Conservation (phyloP, 23 red algal genomes). For the Chondrus crispus region DNA sequence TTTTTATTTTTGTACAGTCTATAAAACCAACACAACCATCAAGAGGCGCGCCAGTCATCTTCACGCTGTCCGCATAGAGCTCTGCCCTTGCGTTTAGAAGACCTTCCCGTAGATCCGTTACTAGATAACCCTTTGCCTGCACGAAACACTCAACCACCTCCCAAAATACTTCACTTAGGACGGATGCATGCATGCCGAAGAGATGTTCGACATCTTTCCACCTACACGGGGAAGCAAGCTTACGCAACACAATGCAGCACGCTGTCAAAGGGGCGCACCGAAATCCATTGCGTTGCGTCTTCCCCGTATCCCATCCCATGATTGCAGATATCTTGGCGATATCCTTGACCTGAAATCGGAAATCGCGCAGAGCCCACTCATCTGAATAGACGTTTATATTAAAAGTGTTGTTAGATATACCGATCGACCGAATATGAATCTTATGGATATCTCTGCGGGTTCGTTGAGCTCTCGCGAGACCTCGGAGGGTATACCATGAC, state of each 20-base stretch:
- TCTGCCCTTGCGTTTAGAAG: neutral
- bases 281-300: neutral
- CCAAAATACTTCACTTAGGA: neutral
- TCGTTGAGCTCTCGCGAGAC: too few species aligned
- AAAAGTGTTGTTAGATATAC: neutral
- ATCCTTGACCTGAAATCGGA: neutral
- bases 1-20: constrained; percentile 41
- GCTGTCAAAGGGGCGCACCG: neutral
- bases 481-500: neutral
- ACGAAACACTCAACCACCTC: neutral
- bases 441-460: neutral
- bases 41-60: neutral
- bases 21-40: constrained; percentile 55
- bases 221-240: neutral
- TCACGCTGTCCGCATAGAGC: neutral
- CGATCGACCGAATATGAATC: neutral
- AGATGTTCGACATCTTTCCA: neutral
- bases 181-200: neutral
- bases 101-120: neutral
- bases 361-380: neutral
- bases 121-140: neutral
- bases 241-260: neutral
- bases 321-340: neutral
- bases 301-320: neutral
- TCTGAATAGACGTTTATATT: neutral